A percentile compares a stretch with the other conserved stretches of the same genome.
phyloP scores from a whole-genome alignment of 83 land plant genomes.

The Diphasiastrum complanatum region DNA sequence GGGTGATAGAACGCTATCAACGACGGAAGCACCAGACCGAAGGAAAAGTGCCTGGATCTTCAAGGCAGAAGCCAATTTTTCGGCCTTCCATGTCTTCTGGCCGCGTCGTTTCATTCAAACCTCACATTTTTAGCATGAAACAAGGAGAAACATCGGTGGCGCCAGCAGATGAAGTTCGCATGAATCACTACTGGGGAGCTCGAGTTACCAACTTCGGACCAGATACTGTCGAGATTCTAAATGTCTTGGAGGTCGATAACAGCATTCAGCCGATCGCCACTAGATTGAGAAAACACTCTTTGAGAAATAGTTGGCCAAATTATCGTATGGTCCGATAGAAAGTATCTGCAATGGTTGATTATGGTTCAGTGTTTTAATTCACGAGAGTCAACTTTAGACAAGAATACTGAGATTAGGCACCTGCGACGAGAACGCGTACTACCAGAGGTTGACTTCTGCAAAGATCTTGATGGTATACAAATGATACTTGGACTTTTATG shows the following conservation, averaged over 20 bases:
- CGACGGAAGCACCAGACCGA: slow-evolving; percentile 20
- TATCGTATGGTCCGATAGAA: too few relatives aligned
- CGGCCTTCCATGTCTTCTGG: background rate
- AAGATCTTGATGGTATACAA: too few relatives aligned
- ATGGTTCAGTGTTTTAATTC: too few relatives aligned
- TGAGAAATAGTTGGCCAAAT: too few relatives aligned
- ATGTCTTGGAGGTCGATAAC: slow-evolving; percentile 6
- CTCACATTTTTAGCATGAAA: slow-evolving; percentile 17
- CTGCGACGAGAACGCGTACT: too few relatives aligned
- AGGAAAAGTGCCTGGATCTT: slow-evolving; percentile 10
- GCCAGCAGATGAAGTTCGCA: background rate
- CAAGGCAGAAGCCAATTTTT: slow-evolving; percentile 23
- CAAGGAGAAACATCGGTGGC: slow-evolving; percentile 14
- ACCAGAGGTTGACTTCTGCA: too few relatives aligned
- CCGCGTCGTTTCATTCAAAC: slow-evolving; percentile 8
- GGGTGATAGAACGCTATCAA: slow-evolving; percentile 25
- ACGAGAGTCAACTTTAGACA: too few relatives aligned
- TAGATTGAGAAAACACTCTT: background rate
- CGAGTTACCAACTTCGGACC: slow-evolving; percentile 13
- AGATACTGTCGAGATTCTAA: slow-evolving; percentile 15
- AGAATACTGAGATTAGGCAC: too few relatives aligned
- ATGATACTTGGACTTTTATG: too few relatives aligned
- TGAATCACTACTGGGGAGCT: slow-evolving; percentile 34
- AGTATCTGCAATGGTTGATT: too few relatives aligned
- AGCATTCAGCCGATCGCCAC: slow-evolving; percentile 23